Evolutionary conservation across 257 asterid genomes (phyloP).

Genomic region (Solanum sejunctum): DNA sequence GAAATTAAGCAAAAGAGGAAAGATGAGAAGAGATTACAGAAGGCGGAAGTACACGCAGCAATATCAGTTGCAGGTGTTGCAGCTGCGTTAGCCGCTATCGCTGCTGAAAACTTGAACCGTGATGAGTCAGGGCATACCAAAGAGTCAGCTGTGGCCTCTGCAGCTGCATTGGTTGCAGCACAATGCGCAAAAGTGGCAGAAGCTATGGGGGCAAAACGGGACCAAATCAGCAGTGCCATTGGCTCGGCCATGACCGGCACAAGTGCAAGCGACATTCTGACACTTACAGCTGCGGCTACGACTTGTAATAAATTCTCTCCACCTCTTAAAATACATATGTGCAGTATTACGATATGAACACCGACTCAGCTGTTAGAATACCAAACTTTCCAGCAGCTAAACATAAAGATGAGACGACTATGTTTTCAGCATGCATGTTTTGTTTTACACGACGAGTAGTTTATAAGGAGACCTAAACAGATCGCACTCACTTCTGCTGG

Average conservation of each 20-base stretch:
- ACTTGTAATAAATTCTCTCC: conserved; percentile 39
- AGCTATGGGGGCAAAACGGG: conserved; percentile 93
- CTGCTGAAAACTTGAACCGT: conserved; percentile 49
- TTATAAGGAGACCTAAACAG: not conserved
- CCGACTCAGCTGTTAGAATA: not conserved
- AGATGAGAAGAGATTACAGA: conserved; percentile 63
- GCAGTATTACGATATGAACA: not conserved
- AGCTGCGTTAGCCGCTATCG: conserved; percentile 81
- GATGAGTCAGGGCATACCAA: conserved; percentile 15
- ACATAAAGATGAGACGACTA: not conserved
- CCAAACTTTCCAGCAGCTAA: not conserved
- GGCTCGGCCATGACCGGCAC: conserved; percentile 64
- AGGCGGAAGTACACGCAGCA: conserved; percentile 89
- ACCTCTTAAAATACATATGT: not conserved
- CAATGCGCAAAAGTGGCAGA: conserved; percentile 88
- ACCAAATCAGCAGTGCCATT: conserved; percentile 49
- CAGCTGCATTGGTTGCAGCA: conserved; percentile 84
- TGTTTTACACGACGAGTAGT: not conserved
- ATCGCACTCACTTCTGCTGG: not conserved
- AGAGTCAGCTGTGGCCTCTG: conserved; percentile 70
- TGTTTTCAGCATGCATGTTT: not conserved
- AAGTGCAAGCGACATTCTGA: conserved; percentile 45
- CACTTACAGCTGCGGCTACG: conserved; percentile 77
- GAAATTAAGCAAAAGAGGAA: conserved; percentile 64
- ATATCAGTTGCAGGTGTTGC: conserved; percentile 91